Percentiles rank a stretch among this genome's conserved stretches.
phyloP scores from a whole-genome alignment of 1,139 yeast genomes.

The Barnettozyma hawaiiensis region DNA sequence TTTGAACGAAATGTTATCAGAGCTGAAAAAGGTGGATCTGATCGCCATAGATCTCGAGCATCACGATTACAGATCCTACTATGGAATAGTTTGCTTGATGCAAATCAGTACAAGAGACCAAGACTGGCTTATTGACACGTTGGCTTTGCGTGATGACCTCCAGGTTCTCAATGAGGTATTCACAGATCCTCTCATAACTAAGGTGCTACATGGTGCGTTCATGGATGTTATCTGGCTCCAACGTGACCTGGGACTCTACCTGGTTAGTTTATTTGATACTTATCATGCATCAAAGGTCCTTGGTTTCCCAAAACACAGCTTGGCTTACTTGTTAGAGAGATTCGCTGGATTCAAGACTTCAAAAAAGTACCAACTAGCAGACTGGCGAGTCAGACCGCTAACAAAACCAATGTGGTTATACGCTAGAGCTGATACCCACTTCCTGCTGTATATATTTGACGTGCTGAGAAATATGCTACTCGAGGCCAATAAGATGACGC shows the following conservation, averaged over 20 bases:
- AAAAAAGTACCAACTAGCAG: constrained; percentile 92
- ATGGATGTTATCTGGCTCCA: constrained; percentile 98
- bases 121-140: constrained; percentile 81
- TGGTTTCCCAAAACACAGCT: constrained; percentile 74
- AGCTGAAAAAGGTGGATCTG: constrained; percentile 47
- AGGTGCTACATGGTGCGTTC: constrained; percentile 93
- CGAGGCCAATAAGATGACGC: constrained; percentile 43
- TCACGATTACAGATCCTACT: constrained; percentile 85
- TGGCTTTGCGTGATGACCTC: constrained; percentile 68
- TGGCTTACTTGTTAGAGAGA: constrained; percentile 77
- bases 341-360: constrained; percentile 85
- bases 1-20: constrained; percentile 49
- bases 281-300: constrained; percentile 80
- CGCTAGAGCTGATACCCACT: constrained; percentile 96
- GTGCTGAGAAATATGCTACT: constrained; percentile 61
- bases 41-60: constrained; percentile 97
- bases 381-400: constrained; percentile 92
- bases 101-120: constrained; percentile 80
- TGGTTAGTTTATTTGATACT: constrained; percentile 89
- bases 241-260: constrained; percentile 86
- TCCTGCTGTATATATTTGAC: constrained; percentile 74
- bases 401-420: constrained; percentile 72
- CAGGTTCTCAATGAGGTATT: constrained; percentile 65
- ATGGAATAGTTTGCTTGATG: constrained; percentile 90
- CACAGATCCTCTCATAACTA: constrained; percentile 72